Percentiles rank a stretch among this genome's conserved stretches.
These are phyloP conservation scores for Populus hybrid DNA, from an alignment of 441 rosid species.

Conservation along the genomic window DNA sequence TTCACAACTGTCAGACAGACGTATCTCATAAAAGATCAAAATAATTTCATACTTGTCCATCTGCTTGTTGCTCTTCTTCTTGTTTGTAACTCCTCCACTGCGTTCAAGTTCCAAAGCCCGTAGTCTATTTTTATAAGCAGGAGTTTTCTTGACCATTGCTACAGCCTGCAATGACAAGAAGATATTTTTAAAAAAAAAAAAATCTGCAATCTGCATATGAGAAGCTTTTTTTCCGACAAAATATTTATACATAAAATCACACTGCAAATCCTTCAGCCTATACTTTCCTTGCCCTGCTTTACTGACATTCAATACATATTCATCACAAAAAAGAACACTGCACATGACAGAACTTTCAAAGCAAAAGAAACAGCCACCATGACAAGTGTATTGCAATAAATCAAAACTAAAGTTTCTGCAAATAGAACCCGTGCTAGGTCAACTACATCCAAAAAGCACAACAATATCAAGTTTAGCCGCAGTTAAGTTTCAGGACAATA, in stretches of 20 bases:
- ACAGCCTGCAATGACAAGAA: conserved; percentile 54
- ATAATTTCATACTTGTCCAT: conserved; percentile 56
- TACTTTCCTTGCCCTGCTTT: background rate
- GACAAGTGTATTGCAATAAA: background rate
- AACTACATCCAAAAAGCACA: conserved; percentile 1
- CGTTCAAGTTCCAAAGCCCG: conserved; percentile 85
- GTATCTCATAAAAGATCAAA: background rate
- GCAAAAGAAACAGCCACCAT: background rate
- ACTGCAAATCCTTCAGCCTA: background rate
- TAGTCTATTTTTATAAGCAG: conserved; percentile 89
- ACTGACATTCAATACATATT: background rate
- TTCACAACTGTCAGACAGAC: background rate
- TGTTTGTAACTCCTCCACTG: conserved; percentile 62
- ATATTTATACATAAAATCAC: background rate
- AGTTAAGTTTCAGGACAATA: conserved; percentile 22
- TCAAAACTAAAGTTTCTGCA: background rate
- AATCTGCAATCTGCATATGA: background rate
- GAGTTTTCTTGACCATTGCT: conserved; percentile 83
- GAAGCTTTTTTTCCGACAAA: background rate
- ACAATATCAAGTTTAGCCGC: conserved; percentile 1
- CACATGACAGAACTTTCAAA: background rate
- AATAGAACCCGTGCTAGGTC: background rate
- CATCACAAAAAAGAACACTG: background rate
- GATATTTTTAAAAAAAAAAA: background rate
- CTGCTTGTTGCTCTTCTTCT: conserved; percentile 81